Base-by-base conservation (phyloP, 805 yeast species). In the Barnettozyma salicaria region DNA sequence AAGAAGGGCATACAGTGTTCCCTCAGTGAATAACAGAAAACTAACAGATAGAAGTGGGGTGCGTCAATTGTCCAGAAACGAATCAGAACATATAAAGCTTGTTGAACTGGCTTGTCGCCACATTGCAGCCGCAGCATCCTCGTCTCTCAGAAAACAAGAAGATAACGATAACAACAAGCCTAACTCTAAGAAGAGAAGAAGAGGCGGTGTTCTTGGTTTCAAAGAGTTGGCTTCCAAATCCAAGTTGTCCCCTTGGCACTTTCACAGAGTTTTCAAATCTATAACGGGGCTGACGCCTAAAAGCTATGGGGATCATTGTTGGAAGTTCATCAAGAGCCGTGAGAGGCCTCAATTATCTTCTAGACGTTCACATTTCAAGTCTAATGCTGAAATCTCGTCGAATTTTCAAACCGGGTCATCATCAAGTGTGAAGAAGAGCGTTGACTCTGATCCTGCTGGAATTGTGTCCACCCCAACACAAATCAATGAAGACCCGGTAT, bases 281-380 rank as follows among this genome's bases (percentile, higher is more conserved):
- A 84, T 86, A 43, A 83, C 94, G 5, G 90, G 94, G 2, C 70
- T 85, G 41, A 86, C 96, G 1, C 95, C 95, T 18, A 84, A 86
- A 64, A 80, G 85, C 6, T 86, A 86, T 52, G 95, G 95, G 35
- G 95, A 86, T 53, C 77, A 78, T 44, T 83, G 95, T 55, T 80
- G 76, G 67, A 79, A 74, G 44, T 76, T 59, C 48, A 64, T 79
- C 47, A 70, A 69, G 43, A 58, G 58, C 9, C 49, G 43, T 17
- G 48, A 45, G 23, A 48, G 53, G 30, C 53, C 53, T 3, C 43
- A 40, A 28, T 26, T 35, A 4, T 24, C 41, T 4, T 10, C 27
- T 9, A 44, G 47, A 40, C 52, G 53, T 28, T 41, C 52, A 2
- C 52, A 52, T 19, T 49, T 48, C 44, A 50, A 48, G 34, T 42